A percentile compares a stretch with the other conserved stretches of the same genome.
Evolutionary conservation across 306 rosid species (phyloP).

Genomic region (Prunus mume): DNA sequence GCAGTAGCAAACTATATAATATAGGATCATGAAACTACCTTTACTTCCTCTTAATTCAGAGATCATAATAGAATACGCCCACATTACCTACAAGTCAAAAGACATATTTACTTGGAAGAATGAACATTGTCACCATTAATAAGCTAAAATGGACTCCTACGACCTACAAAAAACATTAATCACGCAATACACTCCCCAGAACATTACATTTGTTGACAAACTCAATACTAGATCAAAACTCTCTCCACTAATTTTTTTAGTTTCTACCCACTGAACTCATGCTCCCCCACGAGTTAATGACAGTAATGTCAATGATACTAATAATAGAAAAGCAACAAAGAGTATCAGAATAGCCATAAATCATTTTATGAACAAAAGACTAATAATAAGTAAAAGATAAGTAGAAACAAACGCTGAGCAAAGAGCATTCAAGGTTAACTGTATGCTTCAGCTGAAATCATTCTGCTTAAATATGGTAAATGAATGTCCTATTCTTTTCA

Average conservation of each 20-base stretch:
- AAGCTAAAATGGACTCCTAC: slow-evolving; percentile 62
- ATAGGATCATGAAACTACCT: slow-evolving; percentile 97
- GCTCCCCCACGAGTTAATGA: background rate
- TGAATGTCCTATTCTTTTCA: background rate
- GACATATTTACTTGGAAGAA: slow-evolving; percentile 98
- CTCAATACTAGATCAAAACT: background rate
- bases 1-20: slow-evolving; percentile 58
- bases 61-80: slow-evolving; percentile 98
- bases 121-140: slow-evolving; percentile 74
- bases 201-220: slow-evolving; percentile 15
- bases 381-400: background rate
- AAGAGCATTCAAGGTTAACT: slow-evolving; percentile 6
- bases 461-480: background rate
- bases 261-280: background rate
- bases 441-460: background rate
- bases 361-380: background rate
- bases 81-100: slow-evolving; percentile 99
- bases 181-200: slow-evolving; percentile 24
- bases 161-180: slow-evolving; percentile 33
- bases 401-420: background rate
- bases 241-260: background rate
- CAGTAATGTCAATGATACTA: too few species aligned
- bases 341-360: slow-evolving; percentile 2
- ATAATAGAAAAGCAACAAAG: background rate
- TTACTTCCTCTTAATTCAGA: slow-evolving; percentile 99